Evolutionary conservation across 2,329 filamentous ascomycete genomes (phyloP), one percentile per base, ranked within the genome.

Genomic region (Microdochium bolleyi): DNA sequence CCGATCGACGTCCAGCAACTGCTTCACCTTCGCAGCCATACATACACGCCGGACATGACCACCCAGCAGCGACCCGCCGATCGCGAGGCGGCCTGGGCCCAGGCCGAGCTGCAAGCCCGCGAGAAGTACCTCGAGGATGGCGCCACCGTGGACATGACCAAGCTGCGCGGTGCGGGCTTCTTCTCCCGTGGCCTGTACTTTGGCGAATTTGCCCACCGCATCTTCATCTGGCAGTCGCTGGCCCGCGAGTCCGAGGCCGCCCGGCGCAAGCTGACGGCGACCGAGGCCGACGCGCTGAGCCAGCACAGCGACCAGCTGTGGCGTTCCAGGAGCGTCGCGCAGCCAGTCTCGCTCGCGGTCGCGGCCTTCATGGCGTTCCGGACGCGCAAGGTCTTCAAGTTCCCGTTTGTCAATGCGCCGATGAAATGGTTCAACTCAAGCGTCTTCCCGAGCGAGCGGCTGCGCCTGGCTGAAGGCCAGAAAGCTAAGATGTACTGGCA

Each of bases 391-490:
- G 67, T 60, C 3, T 73, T 68, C 58, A 65, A 63, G 5, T 75
- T 76, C 56, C 71, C 73, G 16, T 64, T 75, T 41, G 70, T 65
- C 59, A 64, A 60, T 37, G 70, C 71, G 2, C 65, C 67, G 48
- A 58, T 61, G 37, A 49, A 53, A 21, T 58, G 49, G 25, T 67
- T 69, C 37, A 59, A 68, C 51, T 67, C 69, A 9, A 27, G 51
- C 27, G 51, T 53, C 13, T 72, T 71, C 48, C 68, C 70, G 3
- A 49, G 52, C 5, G 56, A 52, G 41, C 44, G 48, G 2, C 16
- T 52, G 19, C 58, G 61, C 3, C 25, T 66, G n/a, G 41, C 67
- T 2, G 61, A 55, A 2, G 68, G 67, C 3, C 48, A 11, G 1
- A 38, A n/a, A 0, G 66, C 70, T 4, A 54, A 50, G 24, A 16